These are phyloP conservation scores for Pachyrhizus erosus DNA, from an alignment of 306 rosid genomes.

Conservation along the genomic window DNA sequence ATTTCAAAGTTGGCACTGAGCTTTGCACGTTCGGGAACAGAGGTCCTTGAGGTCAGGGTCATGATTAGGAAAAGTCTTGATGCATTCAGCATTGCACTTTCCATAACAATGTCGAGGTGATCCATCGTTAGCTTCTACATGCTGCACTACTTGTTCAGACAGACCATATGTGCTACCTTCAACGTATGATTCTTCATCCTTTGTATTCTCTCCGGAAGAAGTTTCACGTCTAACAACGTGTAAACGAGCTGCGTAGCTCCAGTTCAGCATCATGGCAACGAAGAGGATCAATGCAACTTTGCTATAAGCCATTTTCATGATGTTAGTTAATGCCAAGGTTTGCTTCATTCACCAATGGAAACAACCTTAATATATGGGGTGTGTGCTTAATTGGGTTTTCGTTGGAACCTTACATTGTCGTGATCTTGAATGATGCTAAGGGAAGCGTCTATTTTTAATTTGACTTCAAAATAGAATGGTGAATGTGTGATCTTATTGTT, in stretches of 20 bases:
- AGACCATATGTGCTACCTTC: no score
- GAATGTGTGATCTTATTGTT: not conserved
- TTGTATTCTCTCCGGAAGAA: not conserved
- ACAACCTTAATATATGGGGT: not conserved
- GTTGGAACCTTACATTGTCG: not conserved
- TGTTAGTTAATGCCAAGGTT: not conserved
- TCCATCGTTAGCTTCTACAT: not conserved
- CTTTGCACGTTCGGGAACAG: not conserved
- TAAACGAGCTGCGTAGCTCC: not conserved
- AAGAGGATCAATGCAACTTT: not conserved
- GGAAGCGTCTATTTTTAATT: not conserved
- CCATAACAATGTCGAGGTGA: not conserved
- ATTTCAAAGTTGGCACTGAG: not conserved
- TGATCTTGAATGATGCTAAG: not conserved
- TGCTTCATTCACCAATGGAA: not conserved
- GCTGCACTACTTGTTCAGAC: not conserved
- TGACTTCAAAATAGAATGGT: not conserved
- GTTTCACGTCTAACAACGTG: not conserved
- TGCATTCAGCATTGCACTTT: not conserved
- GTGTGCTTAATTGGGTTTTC: not conserved
- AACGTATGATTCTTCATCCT: not conserved
- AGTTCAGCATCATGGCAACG: not conserved
- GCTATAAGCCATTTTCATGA: conserved; percentile 16
- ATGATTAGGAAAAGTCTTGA: not conserved
- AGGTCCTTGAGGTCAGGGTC: not conserved